Base-by-base conservation (phyloP, 345 rosid species). In the Firmiana major region DNA sequence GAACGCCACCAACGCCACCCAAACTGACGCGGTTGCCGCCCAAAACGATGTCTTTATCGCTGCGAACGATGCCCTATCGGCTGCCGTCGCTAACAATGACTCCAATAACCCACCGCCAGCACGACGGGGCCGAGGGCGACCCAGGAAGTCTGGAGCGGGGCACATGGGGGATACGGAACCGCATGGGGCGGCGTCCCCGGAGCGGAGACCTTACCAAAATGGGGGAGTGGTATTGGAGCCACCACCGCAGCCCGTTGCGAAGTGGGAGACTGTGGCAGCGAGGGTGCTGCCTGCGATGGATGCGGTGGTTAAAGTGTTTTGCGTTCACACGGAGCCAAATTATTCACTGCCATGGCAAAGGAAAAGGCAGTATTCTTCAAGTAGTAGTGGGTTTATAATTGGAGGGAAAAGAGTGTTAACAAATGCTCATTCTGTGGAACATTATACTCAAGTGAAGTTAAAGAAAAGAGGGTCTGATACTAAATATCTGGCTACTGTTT, bases 351-450 rank as follows among this genome's bases (percentile, higher is more conserved):
- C 97, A 3, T 94, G 98, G 98, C 98, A 94, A 79, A 82, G 97
- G 80, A 92, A 94, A 78, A 77, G 95, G 34, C 97, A 94, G 86
- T 94, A 91, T 63, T 91, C 95, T 74, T 90, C 97, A 17, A 91
- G 93, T 77, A 93, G 95, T 38, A 93, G 97, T 64, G 97, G 97
- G 36, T 94, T 94, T 79, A 86, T 93, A 46, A 66, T 93, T 21
- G 88, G 87, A 3, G 93, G 95, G 45, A 85, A 83, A 84, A 89
- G 98, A 70, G 92, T 94, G 28, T 79, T 94, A 79, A 94, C 98
- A 0, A 94, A 94, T 78, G 98, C 97, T 3, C 98, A 93, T 81
- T 94, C 98, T 1, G 95, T 94, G 68, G 97, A 94, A 83, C 97
- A 94, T 81, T 89, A 91, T 51, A 93, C 97, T 2, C 98, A 94